phyloP scores from a whole-genome alignment of 352 stramenopile species.

The Phytophthora cactorum region DNA sequence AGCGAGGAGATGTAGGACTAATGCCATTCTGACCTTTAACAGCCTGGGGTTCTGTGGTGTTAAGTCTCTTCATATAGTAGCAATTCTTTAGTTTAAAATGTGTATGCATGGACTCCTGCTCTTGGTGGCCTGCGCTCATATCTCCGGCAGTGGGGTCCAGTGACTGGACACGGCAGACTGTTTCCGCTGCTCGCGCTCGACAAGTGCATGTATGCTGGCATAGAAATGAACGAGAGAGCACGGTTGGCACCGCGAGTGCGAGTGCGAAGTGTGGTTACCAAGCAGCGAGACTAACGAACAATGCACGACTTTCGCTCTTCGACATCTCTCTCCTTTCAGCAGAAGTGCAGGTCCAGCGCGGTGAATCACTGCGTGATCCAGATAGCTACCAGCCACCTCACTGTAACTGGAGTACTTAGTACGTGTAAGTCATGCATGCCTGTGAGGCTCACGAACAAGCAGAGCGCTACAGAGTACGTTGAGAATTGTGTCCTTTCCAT shows the following conservation, averaged over 20 bases:
- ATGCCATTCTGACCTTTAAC: conserved; percentile 43
- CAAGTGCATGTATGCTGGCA: not conserved
- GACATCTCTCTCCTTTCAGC: not conserved
- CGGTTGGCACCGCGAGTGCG: not conserved
- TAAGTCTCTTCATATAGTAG: conserved; percentile 31
- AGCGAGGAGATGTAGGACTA: conserved; percentile 41
- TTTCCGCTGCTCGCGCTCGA: not conserved
- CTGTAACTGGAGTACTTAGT: no score
- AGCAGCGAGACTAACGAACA: no score
- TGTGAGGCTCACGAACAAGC: no score
- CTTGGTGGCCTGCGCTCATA: not conserved
- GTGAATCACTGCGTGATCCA: not conserved
- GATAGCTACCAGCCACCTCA: no score
- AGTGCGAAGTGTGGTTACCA: not conserved
- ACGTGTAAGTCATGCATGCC: no score
- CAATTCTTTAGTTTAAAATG: conserved; percentile 9
- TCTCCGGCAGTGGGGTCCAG: not conserved
- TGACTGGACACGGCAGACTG: not conserved
- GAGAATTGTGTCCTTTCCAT: no score
- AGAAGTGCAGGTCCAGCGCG: conserved; percentile 1
- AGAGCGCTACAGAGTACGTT: no score
- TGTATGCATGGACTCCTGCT: conserved; percentile 1
- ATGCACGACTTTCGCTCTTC: not conserved
- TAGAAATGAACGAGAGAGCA: no score
- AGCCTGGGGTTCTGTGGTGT: conserved; percentile 18